These are phyloP conservation scores for Saccharomyces uvarum DNA, from an alignment of 1,139 yeast genomes.

Conservation along the genomic window DNA sequence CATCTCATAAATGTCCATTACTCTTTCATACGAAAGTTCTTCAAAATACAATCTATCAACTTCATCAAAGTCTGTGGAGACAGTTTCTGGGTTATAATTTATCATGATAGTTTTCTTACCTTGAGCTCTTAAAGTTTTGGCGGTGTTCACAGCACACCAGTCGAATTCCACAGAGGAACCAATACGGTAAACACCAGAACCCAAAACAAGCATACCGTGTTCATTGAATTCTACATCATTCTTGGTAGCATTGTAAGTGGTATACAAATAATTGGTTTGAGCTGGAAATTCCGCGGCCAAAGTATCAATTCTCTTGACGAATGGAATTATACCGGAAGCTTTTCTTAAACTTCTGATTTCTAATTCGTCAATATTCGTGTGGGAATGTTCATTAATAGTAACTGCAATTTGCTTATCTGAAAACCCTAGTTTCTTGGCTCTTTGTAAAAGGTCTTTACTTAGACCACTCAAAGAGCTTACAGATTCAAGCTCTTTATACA, in stretches of 20 bases:
- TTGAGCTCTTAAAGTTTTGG: slow-evolving; percentile 81
- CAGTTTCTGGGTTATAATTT: slow-evolving; percentile 97
- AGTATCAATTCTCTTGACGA: slow-evolving; percentile 94
- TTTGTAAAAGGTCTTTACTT: slow-evolving; percentile 59
- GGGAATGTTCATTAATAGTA: slow-evolving; percentile 47
- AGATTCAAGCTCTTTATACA: slow-evolving; percentile 71
- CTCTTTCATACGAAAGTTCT: slow-evolving; percentile 91
- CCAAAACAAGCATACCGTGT: slow-evolving; percentile 87
- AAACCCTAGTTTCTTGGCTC: slow-evolving; percentile 91
- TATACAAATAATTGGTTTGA: slow-evolving; percentile 86
- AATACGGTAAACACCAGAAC: slow-evolving; percentile 97
- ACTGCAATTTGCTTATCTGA: slow-evolving; percentile 88
- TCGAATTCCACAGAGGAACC: slow-evolving; percentile 98
- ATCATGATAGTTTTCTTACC: slow-evolving; percentile 92
- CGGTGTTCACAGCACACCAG: slow-evolving; percentile 98
- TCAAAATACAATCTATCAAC: slow-evolving; percentile 95
- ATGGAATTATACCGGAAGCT: slow-evolving; percentile 73
- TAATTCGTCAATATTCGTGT: slow-evolving; percentile 42
- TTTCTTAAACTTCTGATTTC: slow-evolving; percentile 78
- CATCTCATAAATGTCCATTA: slow-evolving; percentile 90
- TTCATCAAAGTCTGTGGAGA: slow-evolving; percentile 96
- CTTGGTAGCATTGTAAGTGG: slow-evolving; percentile 86
- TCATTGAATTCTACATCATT: slow-evolving; percentile 83
- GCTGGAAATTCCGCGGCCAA: slow-evolving; percentile 99
- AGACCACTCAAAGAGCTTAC: slow-evolving; percentile 51